phyloP scores from a whole-genome alignment of 257 asterid species.

The Solanum tacnaense region DNA sequence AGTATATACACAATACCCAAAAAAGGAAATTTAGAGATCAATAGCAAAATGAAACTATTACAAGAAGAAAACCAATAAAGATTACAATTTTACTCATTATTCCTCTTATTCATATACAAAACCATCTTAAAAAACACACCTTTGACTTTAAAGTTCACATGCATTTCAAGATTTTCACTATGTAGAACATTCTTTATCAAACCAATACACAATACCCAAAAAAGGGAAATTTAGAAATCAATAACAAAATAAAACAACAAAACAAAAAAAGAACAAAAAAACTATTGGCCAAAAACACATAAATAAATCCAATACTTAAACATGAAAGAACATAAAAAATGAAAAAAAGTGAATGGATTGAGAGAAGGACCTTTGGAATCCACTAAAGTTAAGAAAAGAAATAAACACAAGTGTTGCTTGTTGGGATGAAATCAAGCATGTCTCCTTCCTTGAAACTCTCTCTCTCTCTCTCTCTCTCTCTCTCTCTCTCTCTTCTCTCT shows the following conservation, averaged over 20 bases:
- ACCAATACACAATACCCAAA: not conserved
- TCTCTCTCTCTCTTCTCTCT: not conserved
- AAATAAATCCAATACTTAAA: not conserved
- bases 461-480: constrained; percentile 9
- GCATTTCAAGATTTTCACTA: constrained; percentile 16
- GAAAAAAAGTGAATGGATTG: not conserved
- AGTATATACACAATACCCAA: not conserved
- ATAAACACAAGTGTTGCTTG: constrained; percentile 41
- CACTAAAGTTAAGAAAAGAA: constrained; percentile 55
- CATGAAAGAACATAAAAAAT: not conserved
- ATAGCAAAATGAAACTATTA: not conserved
- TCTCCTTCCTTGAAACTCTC: constrained; percentile 40
- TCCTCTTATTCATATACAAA: not conserved
- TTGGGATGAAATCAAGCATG: constrained; percentile 90
- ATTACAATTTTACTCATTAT: constrained; percentile 6
- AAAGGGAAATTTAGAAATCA: not conserved
- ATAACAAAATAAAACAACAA: not conserved
- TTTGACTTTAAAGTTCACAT: constrained; percentile 15
- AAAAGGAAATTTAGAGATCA: not conserved
- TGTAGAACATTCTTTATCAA: not conserved
- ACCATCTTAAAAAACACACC: not conserved
- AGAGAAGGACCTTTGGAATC: constrained; percentile 64
- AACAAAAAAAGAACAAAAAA: not conserved
- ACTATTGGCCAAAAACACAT: not conserved
- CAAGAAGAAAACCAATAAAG: not conserved